These are phyloP conservation scores for Ceratocystis destructans DNA, from an alignment of 2,329 filamentous ascomycete species.

Conservation along the genomic window DNA sequence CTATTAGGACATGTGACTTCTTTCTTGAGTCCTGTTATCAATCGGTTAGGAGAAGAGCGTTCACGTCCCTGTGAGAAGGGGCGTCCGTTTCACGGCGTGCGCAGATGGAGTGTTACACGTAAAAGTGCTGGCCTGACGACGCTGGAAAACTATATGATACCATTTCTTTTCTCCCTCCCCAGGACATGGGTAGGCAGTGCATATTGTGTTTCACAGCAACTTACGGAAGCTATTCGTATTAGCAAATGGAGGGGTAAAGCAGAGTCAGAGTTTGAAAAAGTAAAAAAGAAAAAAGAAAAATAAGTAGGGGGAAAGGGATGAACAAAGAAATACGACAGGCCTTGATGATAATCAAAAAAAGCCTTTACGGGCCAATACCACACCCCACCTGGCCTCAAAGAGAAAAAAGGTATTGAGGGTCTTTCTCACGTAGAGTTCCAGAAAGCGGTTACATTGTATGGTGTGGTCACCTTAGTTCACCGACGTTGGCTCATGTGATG, in stretches of 20 bases:
- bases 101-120: not conserved
- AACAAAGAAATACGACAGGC: not conserved
- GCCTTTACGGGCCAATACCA: not conserved
- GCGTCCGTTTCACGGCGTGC: not conserved
- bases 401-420: not conserved
- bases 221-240: not conserved
- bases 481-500: not conserved
- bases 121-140: not conserved
- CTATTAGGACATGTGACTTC: too few relatives aligned
- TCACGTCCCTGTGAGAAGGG: too few relatives aligned
- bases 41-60: too few relatives aligned
- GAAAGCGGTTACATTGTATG: not conserved
- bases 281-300: too few relatives aligned
- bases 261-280: not conserved
- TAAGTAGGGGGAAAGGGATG: not conserved
- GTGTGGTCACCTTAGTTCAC: not conserved
- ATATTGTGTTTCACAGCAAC: not conserved
- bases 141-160: not conserved
- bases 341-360: not conserved
- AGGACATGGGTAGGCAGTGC: not conserved
- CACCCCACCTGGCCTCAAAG: conserved; percentile 1
- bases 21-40: not conserved
- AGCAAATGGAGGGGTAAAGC: not conserved
- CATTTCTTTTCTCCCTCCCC: not conserved
- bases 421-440: not conserved